phyloP scores from a whole-genome alignment of 164 flowering plant species.

The Sedum album region DNA sequence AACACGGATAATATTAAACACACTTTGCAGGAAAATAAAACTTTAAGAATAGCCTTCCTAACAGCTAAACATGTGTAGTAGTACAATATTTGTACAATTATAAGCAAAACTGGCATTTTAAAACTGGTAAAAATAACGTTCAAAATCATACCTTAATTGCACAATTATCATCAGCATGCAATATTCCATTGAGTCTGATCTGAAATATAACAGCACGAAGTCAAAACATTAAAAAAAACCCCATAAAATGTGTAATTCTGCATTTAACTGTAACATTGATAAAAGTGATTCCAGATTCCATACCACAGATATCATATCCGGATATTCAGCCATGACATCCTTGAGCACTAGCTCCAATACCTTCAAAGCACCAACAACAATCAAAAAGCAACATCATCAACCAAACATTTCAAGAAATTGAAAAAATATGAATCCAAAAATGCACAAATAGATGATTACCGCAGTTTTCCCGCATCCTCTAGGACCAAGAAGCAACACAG shows the following conservation, averaged over 20 bases:
- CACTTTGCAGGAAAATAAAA: too few species aligned
- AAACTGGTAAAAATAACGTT: not conserved
- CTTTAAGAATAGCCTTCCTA: too few species aligned
- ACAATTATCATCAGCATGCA: slow-evolving; percentile 70
- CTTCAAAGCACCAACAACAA: slow-evolving; percentile 22
- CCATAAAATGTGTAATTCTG: not conserved
- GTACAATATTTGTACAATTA: too few species aligned
- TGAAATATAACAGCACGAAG: slow-evolving; percentile 22
- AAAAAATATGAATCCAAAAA: too few species aligned
- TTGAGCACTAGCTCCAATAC: slow-evolving; percentile 79
- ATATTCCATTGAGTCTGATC: slow-evolving; percentile 75
- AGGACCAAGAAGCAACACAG: slow-evolving; percentile 79
- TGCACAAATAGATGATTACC: slow-evolving; percentile 22
- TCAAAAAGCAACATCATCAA: not conserved
- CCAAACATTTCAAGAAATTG: not conserved
- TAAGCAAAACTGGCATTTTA: not conserved
- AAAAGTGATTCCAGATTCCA: slow-evolving; percentile 4
- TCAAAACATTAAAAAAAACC: not conserved
- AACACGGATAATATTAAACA: too few species aligned
- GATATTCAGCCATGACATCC: slow-evolving; percentile 49
- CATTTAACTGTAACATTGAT: not conserved
- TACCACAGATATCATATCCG: slow-evolving; percentile 77
- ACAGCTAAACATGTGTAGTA: not conserved
- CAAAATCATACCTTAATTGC: slow-evolving; percentile 66
- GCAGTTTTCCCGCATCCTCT: slow-evolving; percentile 87